Evolutionary conservation across 305 asterid species (phyloP), one percentile per base, ranked within the genome.

Genomic region (Fraxinus platypoda): DNA sequence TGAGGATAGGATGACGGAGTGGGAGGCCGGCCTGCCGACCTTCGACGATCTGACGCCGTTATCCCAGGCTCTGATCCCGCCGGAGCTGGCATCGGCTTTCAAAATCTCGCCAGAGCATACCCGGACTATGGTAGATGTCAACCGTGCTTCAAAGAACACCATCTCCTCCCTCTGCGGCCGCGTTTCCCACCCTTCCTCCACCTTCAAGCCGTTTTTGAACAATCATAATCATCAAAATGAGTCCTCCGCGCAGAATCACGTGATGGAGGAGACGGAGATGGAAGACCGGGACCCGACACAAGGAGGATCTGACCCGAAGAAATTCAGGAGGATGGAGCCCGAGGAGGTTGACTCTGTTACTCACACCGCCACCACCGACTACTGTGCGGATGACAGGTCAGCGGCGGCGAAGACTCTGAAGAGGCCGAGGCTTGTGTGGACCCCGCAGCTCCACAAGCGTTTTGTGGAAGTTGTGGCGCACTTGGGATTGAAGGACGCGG

Each of bases 401-500:
- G 84, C 86, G 37, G 87, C 90, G 57, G 87, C 86, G 25, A 89
- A 88, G 92, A 88, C 93, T 11, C 84, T 89, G 87, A 95, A 94
- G 90, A 77, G 97, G 85, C 92, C 97, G 66, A 88, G 99, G 81
- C 94, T 95, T 76, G 99, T 95, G 68, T 95, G 99, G 99, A 95
- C 99, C 28, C 97, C 99, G 81, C 96, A 94, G 92, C 87, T 95
- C 77, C 99, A 95, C 88, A 95, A 92, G 90, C 89, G 98, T 0
- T 95, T 95, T 71, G 94, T 95, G 72, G 99, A 95, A 41, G 99
- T 93, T 78, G 99, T 95, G 83, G 97, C 90, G 35, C 98, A 93
- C 46, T 78, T 94, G 30, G 99, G 98, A 82, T 87, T 95, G 35
- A 94, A 92, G 83, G 91, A 87, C 88, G 99, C 99, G 0, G 99